Conservation (phyloP, 192 early-diverging fungal genomes). For the Coemansia sp. region DNA sequence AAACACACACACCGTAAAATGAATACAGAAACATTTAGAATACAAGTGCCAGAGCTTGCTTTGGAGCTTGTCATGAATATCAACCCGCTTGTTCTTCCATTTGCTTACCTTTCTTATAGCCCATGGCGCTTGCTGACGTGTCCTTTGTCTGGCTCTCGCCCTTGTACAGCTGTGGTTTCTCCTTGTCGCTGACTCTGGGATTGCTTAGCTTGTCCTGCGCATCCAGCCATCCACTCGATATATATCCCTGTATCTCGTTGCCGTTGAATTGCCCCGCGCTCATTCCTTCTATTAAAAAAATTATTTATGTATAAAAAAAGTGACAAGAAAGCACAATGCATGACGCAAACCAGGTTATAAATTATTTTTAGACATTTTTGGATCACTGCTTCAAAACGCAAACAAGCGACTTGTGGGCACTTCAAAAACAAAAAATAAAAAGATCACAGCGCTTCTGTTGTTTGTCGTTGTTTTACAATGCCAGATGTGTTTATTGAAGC, state of each 20-base stretch:
- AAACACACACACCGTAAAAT: neutral
- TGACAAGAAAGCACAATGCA: no score
- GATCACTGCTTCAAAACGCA: neutral
- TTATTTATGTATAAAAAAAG: no score
- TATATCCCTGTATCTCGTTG: conserved; percentile 33
- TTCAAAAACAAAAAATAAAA: no score
- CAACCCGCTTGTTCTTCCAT: no score
- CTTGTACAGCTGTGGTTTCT: conserved; percentile 36
- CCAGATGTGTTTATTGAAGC: conserved; percentile 11
- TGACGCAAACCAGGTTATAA: no score
- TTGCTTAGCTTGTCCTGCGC: conserved; percentile 30
- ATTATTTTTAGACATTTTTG: no score
- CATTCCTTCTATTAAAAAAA: conserved; percentile 8
- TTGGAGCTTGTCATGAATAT: no score
- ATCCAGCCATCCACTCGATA: conserved; percentile 49
- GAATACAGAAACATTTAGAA: no score
- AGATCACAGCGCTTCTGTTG: no score
- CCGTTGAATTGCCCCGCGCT: conserved; percentile 20
- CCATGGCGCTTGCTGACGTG: neutral
- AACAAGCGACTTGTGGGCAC: neutral
- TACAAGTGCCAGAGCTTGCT: no score
- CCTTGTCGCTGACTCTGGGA: conserved; percentile 9
- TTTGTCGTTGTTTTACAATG: neutral
- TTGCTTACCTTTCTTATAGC: neutral
- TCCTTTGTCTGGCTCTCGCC: neutral